Evolutionary conservation across 2,329 filamentous ascomycete species (phyloP), one percentile per base, ranked within the genome.

Genomic region (Aureobasidium sp.): DNA sequence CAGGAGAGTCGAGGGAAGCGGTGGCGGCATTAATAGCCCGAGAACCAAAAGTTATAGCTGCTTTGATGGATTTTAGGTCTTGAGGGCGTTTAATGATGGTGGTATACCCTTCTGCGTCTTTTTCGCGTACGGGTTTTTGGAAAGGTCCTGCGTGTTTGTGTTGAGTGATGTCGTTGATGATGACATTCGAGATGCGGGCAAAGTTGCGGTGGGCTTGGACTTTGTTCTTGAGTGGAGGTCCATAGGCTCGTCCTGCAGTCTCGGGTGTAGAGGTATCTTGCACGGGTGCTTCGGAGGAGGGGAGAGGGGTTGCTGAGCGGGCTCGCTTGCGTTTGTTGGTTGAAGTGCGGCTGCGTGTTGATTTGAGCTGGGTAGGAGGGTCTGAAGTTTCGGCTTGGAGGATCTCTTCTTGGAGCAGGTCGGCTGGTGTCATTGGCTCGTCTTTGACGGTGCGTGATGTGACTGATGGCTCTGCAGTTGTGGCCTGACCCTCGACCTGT

Each of bases 1-100:
- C 83, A 0, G 85, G 78, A 45, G 89, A 83, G 55, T 79, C 81
- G 2, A 67, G 71, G 27, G 75, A 73, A 21, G 21, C 21, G 21
- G 21, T 21, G 2, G 73, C 72, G 2, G 76, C 74, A 42, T 71
- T 70, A 13, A 91, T 88, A 63, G 88, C 86, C 60, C 85, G 86
- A 5, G 72, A 70, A 5, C 79, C 79, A 3, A 73, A 75, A 4
- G 71, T 74, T 61, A 82, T 78, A 53, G 79, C 79, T 39, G 76
- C 73, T 60, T 76, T 75, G 63, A 82, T 81, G 3, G 75, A 74
- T 58, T 81, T 80, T 44, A 82, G 73, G 64, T 81, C 78, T 55
- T 80, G 80, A 9, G 79, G 79, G 27, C 77, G 76, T 63, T 77
- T 76, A 67, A 82, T 78, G 61, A 82, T 80, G 52, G 79, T 76